Percentiles rank a stretch among this genome's conserved stretches.
These are phyloP conservation scores for Didymella pinodella DNA, from an alignment of 2,329 filamentous ascomycete genomes.

Conservation along the genomic window DNA sequence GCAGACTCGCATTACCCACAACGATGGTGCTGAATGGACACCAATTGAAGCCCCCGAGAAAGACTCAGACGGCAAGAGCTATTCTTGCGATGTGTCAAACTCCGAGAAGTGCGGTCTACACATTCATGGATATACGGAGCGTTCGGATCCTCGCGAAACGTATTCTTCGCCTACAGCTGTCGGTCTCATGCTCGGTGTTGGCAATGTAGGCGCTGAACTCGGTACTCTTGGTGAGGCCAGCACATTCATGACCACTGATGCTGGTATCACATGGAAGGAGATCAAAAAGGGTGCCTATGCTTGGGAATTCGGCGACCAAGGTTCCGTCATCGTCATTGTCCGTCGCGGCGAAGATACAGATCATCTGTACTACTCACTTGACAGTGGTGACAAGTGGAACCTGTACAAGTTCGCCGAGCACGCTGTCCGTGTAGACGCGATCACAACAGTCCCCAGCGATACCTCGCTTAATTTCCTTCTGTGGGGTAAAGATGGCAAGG, in stretches of 20 bases:
- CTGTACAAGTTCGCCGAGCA: slow-evolving; percentile 74
- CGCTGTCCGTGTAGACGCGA: slow-evolving; percentile 76
- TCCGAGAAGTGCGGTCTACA: slow-evolving; percentile 81
- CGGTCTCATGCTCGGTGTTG: slow-evolving; percentile 88
- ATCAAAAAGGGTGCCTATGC: slow-evolving; percentile 88
- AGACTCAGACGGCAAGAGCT: slow-evolving; percentile 75
- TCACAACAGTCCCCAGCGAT: slow-evolving; percentile 89
- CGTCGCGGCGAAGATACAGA: slow-evolving; percentile 73
- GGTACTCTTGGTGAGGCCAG: slow-evolving; percentile 74
- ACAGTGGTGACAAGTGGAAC: slow-evolving; percentile 82
- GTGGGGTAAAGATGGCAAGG: slow-evolving; percentile 71
- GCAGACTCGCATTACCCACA: slow-evolving; percentile 93
- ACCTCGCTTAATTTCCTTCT: slow-evolving; percentile 90
- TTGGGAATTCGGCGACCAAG: slow-evolving; percentile 96
- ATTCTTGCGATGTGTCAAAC: slow-evolving; percentile 69
- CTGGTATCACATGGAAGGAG: slow-evolving; percentile 85
- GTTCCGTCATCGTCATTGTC: slow-evolving; percentile 89
- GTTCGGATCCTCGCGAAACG: slow-evolving; percentile 79
- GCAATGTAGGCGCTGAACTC: slow-evolving; percentile 84
- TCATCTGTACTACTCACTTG: slow-evolving; percentile 75
- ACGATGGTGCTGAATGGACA: slow-evolving; percentile 89
- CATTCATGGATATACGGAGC: slow-evolving; percentile 94
- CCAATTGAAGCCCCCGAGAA: slow-evolving; percentile 75
- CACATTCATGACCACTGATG: slow-evolving; percentile 91
- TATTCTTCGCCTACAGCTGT: slow-evolving; percentile 89